phyloP scores from a whole-genome alignment of 2,329 filamentous ascomycete species.

The Fusarium pseudograminearum region DNA sequence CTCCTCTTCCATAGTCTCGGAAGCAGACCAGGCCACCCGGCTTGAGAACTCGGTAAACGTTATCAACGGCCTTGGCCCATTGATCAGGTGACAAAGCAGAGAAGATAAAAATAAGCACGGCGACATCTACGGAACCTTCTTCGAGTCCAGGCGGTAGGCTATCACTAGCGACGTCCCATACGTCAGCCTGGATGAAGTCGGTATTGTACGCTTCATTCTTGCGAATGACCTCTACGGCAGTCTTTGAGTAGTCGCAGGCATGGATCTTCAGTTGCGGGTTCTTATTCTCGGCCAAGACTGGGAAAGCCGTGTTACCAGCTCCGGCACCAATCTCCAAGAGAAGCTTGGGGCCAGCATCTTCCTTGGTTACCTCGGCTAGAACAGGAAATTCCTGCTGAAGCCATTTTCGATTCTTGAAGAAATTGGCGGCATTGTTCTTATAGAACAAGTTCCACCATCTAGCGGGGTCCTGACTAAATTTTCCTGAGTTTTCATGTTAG shows the following conservation, averaged over 20 bases:
- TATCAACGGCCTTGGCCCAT: constrained; percentile 84
- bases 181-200: constrained; percentile 83
- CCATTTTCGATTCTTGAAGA: constrained; percentile 99
- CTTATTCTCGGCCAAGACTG: constrained; percentile 84
- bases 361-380: constrained; percentile 78
- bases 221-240: constrained; percentile 93
- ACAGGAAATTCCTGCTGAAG: constrained; percentile 95
- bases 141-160: constrained; percentile 80
- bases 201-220: constrained; percentile 80
- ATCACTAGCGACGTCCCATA: constrained; percentile 88
- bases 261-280: constrained; percentile 87
- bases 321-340: constrained; percentile 94
- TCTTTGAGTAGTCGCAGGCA: constrained; percentile 96
- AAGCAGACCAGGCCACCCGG: constrained; percentile 94
- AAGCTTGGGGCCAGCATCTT: constrained; percentile 75
- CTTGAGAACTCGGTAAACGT: constrained; percentile 86
- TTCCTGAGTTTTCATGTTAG: constrained; percentile 65
- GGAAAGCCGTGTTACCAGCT: constrained; percentile 96
- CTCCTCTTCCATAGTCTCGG: constrained; percentile 94
- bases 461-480: constrained; percentile 90
- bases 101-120: constrained; percentile 97
- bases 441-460: constrained; percentile 99
- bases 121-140: constrained; percentile 87
- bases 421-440: constrained; percentile 96
- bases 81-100: constrained; percentile 87